These are phyloP conservation scores for Angophora floribunda DNA, from an alignment of 345 rosid genomes.

Conservation along the genomic window DNA sequence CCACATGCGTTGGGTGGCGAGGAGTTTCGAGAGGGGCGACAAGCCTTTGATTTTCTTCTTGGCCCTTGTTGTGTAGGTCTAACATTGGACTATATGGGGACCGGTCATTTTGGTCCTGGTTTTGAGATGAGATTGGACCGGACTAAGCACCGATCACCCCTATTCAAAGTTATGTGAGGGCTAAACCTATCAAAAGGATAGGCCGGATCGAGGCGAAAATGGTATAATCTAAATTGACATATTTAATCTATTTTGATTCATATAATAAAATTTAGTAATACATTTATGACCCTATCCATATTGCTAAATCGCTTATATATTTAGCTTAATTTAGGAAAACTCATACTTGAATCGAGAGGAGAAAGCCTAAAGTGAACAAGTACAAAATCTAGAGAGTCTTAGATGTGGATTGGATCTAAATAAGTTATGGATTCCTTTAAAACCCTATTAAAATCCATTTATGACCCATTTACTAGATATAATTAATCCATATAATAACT, in stretches of 20 bases:
- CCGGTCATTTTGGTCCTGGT: too few species aligned
- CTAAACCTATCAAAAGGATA: neutral
- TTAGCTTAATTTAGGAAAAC: neutral
- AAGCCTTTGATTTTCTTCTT: neutral
- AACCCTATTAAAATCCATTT: too few species aligned
- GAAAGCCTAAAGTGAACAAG: rapidly evolving
- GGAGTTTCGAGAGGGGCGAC: neutral
- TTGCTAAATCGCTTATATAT: too few species aligned
- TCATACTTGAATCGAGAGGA: neutral
- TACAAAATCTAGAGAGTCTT: too few species aligned
- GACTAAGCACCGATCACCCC: neutral
- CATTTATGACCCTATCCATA: too few species aligned
- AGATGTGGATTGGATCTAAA: too few species aligned
- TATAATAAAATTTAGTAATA: too few species aligned
- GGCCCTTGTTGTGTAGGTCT: neutral
- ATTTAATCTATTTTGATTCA: too few species aligned
- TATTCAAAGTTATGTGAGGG: neutral
- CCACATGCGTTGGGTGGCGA: neutral
- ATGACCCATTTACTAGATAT: too few species aligned
- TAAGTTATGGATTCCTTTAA: too few species aligned
- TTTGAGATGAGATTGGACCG: neutral
- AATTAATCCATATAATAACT: too few species aligned
- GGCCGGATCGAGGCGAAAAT: neutral
- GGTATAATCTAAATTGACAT: rapidly evolving
- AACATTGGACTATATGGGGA: neutral